Base-by-base conservation (phyloP, 192 early-diverging fungal species). In the Rhizoclosmatium globosum region DNA sequence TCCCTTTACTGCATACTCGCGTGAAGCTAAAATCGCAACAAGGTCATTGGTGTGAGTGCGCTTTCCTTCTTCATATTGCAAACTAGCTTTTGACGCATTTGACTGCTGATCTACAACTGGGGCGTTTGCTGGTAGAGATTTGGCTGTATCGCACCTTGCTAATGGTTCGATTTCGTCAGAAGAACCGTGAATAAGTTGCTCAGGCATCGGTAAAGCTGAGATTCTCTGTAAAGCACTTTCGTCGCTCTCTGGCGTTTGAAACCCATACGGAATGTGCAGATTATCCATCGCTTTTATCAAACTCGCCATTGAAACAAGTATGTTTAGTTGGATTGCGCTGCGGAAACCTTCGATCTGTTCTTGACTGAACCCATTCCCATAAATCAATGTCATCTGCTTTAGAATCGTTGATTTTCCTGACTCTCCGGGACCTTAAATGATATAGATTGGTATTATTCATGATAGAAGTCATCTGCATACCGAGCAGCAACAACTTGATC, bases 401-500 rank as follows among this genome's bases (percentile, higher is more conserved):
- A 77, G 19, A 21, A 77, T 66, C 13, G 76, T 77, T n/a, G 76
- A 77, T 45, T 77, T 77, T 77, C 76, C 76, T 11, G 21, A 39
- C 38, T 77, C 76, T 9, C 76, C 76, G 15, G 76, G 19, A 50
- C 76, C 76, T 77, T 53, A 7, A 53, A 53, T 13, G 6, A 53
- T 53, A 53, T 53, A 17, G 6, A 53, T 53, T 13, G 50, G 6
- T 53, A 53, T 53, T 7, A 53, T 53, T 53, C 50, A 13, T 53
- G 31, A 31, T 31, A 31, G 31, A 31, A 31, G 31, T 31, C 31
- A 31, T 31, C 31, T 31, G 31, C 31, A 31, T 50, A 84, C 89
- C 89, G 15, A 98, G 88, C 56, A 98, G 86, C 46, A 98, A 89
- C 93, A 98, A 95, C 87, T 98, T 98, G 81, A 98, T 91, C 85